Conservation (phyloP, 2,329 filamentous ascomycete genomes). For the Fusarium oxysporum region DNA sequence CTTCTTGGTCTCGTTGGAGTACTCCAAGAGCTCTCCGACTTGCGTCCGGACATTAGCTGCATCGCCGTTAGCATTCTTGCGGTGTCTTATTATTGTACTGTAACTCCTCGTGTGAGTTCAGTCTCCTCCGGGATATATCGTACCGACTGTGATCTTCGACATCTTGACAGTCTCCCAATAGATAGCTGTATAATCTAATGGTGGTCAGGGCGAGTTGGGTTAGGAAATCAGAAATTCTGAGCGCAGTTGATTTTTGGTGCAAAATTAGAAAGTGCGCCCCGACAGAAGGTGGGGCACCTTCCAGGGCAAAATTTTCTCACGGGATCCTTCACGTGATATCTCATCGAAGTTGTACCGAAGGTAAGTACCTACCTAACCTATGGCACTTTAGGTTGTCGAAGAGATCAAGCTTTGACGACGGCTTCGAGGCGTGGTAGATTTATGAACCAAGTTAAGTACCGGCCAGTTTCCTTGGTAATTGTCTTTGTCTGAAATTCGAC, state of each 20-base stretch:
- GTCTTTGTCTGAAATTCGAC: not conserved
- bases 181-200: conserved; percentile 74
- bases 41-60: conserved; percentile 92
- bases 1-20: conserved; percentile 96
- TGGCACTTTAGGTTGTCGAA: not conserved
- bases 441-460: not conserved
- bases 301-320: conserved; percentile 54
- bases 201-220: conserved; percentile 63
- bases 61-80: conserved; percentile 52
- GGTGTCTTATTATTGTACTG: not conserved
- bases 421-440: conserved; percentile 9
- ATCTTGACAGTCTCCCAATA: conserved; percentile 91
- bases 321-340: conserved; percentile 48
- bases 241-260: conserved; percentile 36
- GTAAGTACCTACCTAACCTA: conserved; percentile 20
- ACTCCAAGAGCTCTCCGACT: conserved; percentile 92
- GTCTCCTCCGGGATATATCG: conserved; percentile 33
- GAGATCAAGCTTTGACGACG: conserved; percentile 13
- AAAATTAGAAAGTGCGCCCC: conserved; percentile 24
- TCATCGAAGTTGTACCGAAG: not conserved
- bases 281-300: conserved; percentile 35
- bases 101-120: not conserved
- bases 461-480: not conserved
- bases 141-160: conserved; percentile 88
- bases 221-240: conserved; percentile 26